Evolutionary conservation across 805 yeast genomes (phyloP).

Genomic region (Pichia exigua): DNA sequence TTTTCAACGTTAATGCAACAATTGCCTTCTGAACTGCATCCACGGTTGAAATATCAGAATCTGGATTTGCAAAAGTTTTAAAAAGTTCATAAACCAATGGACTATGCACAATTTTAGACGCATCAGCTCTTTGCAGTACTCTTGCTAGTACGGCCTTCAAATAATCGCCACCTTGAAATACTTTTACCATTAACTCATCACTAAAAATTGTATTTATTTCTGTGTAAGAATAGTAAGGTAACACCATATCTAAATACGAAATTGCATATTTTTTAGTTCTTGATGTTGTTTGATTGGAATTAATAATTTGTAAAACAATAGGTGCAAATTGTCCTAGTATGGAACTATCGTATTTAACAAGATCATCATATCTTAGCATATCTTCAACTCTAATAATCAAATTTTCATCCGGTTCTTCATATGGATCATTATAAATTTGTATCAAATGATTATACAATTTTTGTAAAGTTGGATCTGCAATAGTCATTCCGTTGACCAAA

Average conservation of each 20-base stretch:
- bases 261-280: constrained; percentile 16
- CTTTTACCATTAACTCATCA: constrained; percentile 23
- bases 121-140: constrained; percentile 22
- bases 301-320: constrained; percentile 17
- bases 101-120: constrained; percentile 19
- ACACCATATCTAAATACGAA: constrained; percentile 20
- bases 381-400: constrained; percentile 15
- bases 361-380: constrained; percentile 13
- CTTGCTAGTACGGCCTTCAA: constrained; percentile 22
- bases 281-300: constrained; percentile 18
- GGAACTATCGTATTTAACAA: constrained; percentile 10
- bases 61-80: constrained; percentile 15
- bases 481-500: constrained; percentile 1
- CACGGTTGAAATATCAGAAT: constrained; percentile 17
- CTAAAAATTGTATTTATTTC: constrained; percentile 19
- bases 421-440: constrained; percentile 5
- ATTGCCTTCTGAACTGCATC: constrained; percentile 19
- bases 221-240: constrained; percentile 24
- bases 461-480: constrained; percentile 16
- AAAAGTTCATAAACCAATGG: constrained; percentile 16
- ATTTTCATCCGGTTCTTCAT: constrained; percentile 8
- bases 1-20: constrained; percentile 16
- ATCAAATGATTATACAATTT: constrained; percentile 15
- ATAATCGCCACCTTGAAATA: constrained; percentile 20
- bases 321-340: constrained; percentile 16